Evolutionary conservation across 2,329 filamentous ascomycete genomes (phyloP), one percentile per base, ranked within the genome.

Genomic region (Lecanicillium sp.): DNA sequence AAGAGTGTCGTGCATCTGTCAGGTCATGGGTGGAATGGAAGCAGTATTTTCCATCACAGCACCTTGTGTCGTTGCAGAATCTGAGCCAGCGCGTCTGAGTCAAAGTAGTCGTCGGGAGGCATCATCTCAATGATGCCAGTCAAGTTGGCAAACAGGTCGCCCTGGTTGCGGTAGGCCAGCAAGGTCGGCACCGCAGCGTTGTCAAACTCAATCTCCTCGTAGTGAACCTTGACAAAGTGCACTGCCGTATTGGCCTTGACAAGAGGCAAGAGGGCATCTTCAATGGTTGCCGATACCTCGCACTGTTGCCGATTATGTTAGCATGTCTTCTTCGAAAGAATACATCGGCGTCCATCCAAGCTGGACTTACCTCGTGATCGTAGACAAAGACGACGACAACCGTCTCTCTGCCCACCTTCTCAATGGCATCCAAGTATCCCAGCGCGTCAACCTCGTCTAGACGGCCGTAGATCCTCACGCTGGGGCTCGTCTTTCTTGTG

Each of bases 351-450:
- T 29, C 33, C n/a, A n/a, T n/a, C n/a, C n/a, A n/a, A n/a, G n/a
- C n/a, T n/a, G n/a, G n/a, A 37, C 79, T 58, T 75, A 94, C 88
- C 69, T 84, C 75, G 44, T 85, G 76, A 55, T 96, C 88, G 60
- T 88, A 92, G 48, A 98, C 88, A 64, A 90, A 94, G 19, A 98
- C 92, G 3, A 96, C 84, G 2, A 97, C 89, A 4, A 84, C 75
- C 0, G 87, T 90, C 33, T 90, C 85, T 34, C 80, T 65, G 29
- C 79, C 72, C 4, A 90, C 87, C 63, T 87, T 92, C 65, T 98
- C 92, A 50, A 97, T 87, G 40, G 90, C 89, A 60, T 97, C 89
- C n/a, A 98, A 74, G 54, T 94, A 98, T 14, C 89, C 92, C 47
- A 84, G 69, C 7, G 87, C 90, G 66, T 97, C 89, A 2, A 97